These are phyloP conservation scores for Dioscorea dumetorum DNA, from an alignment of 106 monocot species.

Conservation along the genomic window DNA sequence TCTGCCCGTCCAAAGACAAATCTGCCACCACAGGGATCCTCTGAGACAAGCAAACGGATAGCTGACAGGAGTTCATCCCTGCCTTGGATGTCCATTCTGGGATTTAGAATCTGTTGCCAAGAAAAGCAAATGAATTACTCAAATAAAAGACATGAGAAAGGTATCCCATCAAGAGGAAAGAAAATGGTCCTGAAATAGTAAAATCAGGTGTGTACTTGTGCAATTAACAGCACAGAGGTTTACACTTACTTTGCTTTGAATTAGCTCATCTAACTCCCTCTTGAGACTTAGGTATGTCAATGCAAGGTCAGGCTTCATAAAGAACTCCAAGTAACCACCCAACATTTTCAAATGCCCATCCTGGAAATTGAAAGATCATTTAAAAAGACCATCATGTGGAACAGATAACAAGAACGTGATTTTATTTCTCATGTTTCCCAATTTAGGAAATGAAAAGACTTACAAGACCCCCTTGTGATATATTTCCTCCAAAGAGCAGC, in stretches of 20 bases:
- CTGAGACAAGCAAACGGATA: slow-evolving; percentile 59
- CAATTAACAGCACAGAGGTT: background rate
- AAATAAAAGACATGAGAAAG: no score
- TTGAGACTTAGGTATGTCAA: slow-evolving; percentile 66
- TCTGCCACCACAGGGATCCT: slow-evolving; percentile 70
- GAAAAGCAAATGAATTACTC: background rate
- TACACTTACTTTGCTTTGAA: slow-evolving; percentile 62
- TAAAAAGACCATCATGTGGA: background rate
- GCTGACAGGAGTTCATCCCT: slow-evolving; percentile 68
- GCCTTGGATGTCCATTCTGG: slow-evolving; percentile 54
- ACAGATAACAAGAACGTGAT: background rate
- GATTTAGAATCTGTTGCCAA: slow-evolving; percentile 69
- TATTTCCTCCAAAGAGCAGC: slow-evolving; percentile 83
- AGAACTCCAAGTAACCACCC: slow-evolving; percentile 94
- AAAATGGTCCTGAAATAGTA: no score
- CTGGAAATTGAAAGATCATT: slow-evolving; percentile 27
- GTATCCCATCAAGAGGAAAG: no score
- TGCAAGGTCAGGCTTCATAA: slow-evolving; percentile 85
- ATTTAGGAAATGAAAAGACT: slow-evolving; percentile 13
- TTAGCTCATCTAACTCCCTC: slow-evolving; percentile 72
- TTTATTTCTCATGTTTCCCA: background rate
- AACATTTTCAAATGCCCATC: slow-evolving; percentile 99
- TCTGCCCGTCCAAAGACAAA: slow-evolving; percentile 84
- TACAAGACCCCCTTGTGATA: slow-evolving; percentile 79
- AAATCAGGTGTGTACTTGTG: no score